phyloP scores from a whole-genome alignment of 1,284 basidiomycete genomes.

The Marasmius tenuissimus region DNA sequence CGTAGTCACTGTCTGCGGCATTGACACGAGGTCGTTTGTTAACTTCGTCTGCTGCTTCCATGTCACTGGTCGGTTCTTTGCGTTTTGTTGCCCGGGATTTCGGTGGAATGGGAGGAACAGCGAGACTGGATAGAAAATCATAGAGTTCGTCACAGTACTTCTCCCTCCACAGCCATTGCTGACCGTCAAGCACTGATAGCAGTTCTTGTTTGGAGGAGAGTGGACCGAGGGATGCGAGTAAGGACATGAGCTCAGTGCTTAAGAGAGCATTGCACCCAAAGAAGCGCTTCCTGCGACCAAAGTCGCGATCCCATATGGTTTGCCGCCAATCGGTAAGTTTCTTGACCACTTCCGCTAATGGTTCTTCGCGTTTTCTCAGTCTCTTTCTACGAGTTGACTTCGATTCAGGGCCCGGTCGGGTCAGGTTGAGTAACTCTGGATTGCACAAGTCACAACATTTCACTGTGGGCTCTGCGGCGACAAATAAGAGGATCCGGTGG shows the following conservation, averaged over 20 bases:
- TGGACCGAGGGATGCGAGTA: slow-evolving; percentile 11
- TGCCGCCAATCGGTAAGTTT: background rate
- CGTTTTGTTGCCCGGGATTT: background rate
- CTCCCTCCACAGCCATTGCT: slow-evolving; percentile 7
- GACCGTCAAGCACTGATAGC: background rate
- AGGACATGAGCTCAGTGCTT: background rate
- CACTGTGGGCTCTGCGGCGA: slow-evolving; percentile 10
- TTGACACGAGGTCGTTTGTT: background rate
- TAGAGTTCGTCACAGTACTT: slow-evolving; percentile 8
- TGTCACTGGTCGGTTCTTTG: background rate
- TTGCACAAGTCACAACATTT: slow-evolving; percentile 13
- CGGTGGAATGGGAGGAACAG: background rate
- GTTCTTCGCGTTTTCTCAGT: background rate
- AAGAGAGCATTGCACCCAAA: slow-evolving; percentile 3
- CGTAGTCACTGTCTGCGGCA: background rate
- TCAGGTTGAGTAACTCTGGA: slow-evolving; percentile 3
- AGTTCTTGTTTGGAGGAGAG: slow-evolving; percentile 3
- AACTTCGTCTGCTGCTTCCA: background rate
- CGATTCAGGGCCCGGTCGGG: background rate
- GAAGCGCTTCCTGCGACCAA: background rate
- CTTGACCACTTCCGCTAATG: background rate
- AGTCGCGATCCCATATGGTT: background rate
- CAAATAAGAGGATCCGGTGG: background rate
- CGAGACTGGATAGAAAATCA: background rate
- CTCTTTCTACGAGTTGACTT: background rate